Evolutionary conservation across 2,329 filamentous ascomycete species (phyloP).

Genomic region (Fusarium poae): DNA sequence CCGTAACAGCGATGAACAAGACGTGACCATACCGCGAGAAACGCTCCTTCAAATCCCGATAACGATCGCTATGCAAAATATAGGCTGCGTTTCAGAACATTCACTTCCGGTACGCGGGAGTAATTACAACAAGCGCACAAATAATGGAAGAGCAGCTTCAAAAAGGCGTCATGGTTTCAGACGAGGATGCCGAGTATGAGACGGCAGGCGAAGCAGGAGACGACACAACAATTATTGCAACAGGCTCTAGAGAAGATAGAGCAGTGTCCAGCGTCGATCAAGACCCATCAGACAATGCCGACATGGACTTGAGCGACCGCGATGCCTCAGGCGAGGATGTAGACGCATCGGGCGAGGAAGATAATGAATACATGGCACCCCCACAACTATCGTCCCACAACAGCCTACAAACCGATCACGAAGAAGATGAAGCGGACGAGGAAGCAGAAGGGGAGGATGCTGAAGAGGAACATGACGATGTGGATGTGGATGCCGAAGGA

Average conservation of each 20-base stretch:
- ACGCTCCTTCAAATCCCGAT: slow-evolving; percentile 40
- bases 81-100: slow-evolving; percentile 27
- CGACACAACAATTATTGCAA: slow-evolving; percentile 44
- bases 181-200: slow-evolving; percentile 62
- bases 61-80: slow-evolving; percentile 51
- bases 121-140: slow-evolving; percentile 64
- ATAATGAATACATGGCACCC: slow-evolving; percentile 52
- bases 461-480: slow-evolving; percentile 44
- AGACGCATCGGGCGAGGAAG: slow-evolving; percentile 59
- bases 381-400: slow-evolving; percentile 47
- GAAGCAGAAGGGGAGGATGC: slow-evolving; percentile 55
- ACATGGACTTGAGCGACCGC: slow-evolving; percentile 56
- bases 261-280: slow-evolving; percentile 3
- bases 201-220: slow-evolving; percentile 53
- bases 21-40: slow-evolving; percentile 41
- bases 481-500: slow-evolving; percentile 40
- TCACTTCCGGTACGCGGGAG: slow-evolving; percentile 46
- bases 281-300: slow-evolving; percentile 47
- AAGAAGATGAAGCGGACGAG: slow-evolving; percentile 52
- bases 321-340: slow-evolving; percentile 60
- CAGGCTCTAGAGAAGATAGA: slow-evolving; percentile 19
- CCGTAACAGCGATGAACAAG: slow-evolving; percentile 44
- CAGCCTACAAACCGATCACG: slow-evolving; percentile 50
- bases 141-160: slow-evolving; percentile 70
- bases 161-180: slow-evolving; percentile 66